phyloP scores from a whole-genome alignment of 1,139 yeast genomes.

The Sugiyamaella paludigena region DNA sequence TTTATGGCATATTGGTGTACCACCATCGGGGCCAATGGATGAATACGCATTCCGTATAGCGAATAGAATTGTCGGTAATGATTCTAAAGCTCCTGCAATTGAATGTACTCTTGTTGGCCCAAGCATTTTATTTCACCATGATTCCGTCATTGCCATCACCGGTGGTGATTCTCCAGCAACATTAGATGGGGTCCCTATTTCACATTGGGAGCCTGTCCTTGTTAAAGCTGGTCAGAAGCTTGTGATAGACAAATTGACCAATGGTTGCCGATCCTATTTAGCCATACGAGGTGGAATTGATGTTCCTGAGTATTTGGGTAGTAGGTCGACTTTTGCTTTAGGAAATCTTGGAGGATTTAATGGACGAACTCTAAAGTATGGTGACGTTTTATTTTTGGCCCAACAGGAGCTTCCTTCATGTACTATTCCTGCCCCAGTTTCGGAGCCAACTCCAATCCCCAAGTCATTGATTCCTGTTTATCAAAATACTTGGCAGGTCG shows the following conservation, averaged over 20 bases:
- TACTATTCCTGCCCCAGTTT: conserved; percentile 66
- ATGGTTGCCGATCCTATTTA: conserved; percentile 87
- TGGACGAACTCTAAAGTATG: conserved; percentile 86
- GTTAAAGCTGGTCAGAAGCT: conserved; percentile 74
- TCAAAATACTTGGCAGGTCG: conserved; percentile 74
- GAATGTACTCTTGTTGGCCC: conserved; percentile 91
- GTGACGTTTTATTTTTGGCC: conserved; percentile 86
- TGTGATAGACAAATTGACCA: conserved; percentile 70
- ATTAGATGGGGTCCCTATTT: conserved; percentile 58
- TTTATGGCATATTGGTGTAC: conserved; percentile 90
- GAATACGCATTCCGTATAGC: conserved; percentile 85
- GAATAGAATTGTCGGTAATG: conserved; percentile 86
- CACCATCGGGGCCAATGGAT: conserved; percentile 99
- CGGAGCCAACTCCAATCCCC: conserved; percentile 61
- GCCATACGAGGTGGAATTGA: conserved; percentile 93
- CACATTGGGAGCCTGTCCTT: conserved; percentile 67
- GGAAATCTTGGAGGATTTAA: conserved; percentile 94
- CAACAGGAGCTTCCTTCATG: conserved; percentile 69
- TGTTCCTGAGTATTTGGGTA: conserved; percentile 89
- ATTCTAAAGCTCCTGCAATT: conserved; percentile 76
- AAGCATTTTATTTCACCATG: conserved; percentile 75
- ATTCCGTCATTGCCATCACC: conserved; percentile 71
- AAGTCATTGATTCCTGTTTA: conserved; percentile 57
- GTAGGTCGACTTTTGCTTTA: conserved; percentile 93
- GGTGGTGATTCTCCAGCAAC: conserved; percentile 76